Evolutionary conservation across 2,329 filamentous ascomycete species (phyloP).

Genomic region (Gyromitra esculenta): DNA sequence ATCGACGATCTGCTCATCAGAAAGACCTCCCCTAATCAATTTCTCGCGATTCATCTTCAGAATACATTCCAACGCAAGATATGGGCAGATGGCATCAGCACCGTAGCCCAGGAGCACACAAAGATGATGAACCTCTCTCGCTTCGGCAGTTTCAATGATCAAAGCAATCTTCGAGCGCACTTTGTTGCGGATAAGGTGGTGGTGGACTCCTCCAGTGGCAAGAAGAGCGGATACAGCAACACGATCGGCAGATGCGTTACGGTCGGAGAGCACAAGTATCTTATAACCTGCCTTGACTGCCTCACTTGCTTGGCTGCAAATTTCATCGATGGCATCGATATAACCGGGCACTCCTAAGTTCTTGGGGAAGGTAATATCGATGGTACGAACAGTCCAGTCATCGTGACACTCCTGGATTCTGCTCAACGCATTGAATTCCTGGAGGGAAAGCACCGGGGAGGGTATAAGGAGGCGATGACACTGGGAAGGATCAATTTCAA

Average conservation of each 20-base stretch:
- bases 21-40: slow-evolving; percentile 88
- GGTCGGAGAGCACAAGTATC: slow-evolving; percentile 88
- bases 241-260: slow-evolving; percentile 81
- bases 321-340: slow-evolving; percentile 83
- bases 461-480: slow-evolving; percentile 86
- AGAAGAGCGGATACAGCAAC: slow-evolving; percentile 86
- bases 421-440: slow-evolving; percentile 87
- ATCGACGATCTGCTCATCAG: slow-evolving; percentile 81
- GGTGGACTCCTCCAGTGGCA: slow-evolving; percentile 92
- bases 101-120: slow-evolving; percentile 97
- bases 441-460: slow-evolving; percentile 86
- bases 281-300: slow-evolving; percentile 85
- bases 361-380: slow-evolving; percentile 94
- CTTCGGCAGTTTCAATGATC: slow-evolving; percentile 90
- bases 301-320: slow-evolving; percentile 84
- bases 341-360: slow-evolving; percentile 83
- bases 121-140: slow-evolving; percentile 98
- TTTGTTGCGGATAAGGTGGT: slow-evolving; percentile 93
- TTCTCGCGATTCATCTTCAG: slow-evolving; percentile 95
- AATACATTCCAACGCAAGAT: slow-evolving; percentile 95
- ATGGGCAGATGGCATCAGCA: slow-evolving; percentile 92
- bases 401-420: slow-evolving; percentile 77
- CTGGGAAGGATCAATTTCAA: slow-evolving; percentile 92
- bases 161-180: slow-evolving; percentile 90
- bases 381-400: slow-evolving; percentile 86